These are phyloP conservation scores for Chlorella sp. DNA, from an alignment of 139 green algal species.

Conservation along the genomic window DNA sequence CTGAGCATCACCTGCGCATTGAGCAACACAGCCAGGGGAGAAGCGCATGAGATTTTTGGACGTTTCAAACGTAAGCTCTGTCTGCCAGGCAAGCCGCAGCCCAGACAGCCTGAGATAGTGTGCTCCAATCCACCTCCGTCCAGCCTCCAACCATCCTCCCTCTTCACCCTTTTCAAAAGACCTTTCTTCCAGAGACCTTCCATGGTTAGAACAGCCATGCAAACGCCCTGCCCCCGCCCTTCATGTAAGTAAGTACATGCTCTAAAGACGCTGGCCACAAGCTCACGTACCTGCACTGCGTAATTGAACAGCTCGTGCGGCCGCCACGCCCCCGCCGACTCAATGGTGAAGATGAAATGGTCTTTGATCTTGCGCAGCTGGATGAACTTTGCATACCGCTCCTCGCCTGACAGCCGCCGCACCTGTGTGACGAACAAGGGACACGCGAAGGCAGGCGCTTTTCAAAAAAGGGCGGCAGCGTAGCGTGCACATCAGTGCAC, in stretches of 20 bases:
- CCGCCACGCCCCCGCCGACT: constrained; percentile 84
- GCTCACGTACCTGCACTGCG: constrained; percentile 62
- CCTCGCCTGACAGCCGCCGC: constrained; percentile 42
- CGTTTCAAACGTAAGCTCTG: too few species aligned
- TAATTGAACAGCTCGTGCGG: constrained; percentile 78
- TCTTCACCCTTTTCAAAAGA: too few species aligned
- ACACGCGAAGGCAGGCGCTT: not conserved
- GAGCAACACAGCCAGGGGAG: not conserved
- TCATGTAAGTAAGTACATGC: not conserved
- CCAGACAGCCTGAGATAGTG: too few species aligned
- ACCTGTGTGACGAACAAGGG: constrained; percentile 24
- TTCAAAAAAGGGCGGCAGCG: too few species aligned
- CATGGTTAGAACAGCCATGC: not conserved
- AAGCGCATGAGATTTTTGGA: not conserved
- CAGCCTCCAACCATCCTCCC: too few species aligned
- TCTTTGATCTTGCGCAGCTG: constrained; percentile 90
- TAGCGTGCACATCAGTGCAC: too few species aligned
- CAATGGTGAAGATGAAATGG: constrained; percentile 99
- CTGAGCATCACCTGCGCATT: constrained; percentile 59
- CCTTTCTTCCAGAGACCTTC: too few species aligned
- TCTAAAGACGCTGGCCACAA: not conserved
- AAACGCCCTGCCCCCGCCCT: not conserved
- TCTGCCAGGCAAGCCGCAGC: too few species aligned
- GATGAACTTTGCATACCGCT: constrained; percentile 50
- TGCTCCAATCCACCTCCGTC: too few species aligned